Evolutionary conservation across 2,329 filamentous ascomycete species (phyloP).

Genomic region (Keithomyces neogunnii): DNA sequence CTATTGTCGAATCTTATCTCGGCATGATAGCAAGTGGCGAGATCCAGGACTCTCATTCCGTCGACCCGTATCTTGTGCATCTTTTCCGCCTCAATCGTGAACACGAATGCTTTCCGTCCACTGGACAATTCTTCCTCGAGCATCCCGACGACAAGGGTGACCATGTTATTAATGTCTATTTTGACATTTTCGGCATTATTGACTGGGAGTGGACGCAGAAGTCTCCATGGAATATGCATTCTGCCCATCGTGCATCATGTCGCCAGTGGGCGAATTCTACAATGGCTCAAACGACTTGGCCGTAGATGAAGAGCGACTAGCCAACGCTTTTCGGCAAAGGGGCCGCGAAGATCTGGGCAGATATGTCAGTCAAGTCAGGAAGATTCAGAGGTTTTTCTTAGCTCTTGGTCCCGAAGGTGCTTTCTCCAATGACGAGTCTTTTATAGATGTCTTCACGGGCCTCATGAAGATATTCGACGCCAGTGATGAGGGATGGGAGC

Average conservation of each 20-base stretch:
- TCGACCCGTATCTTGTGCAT: slow-evolving; percentile 14
- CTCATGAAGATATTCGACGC: too few species aligned
- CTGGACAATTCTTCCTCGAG: slow-evolving; percentile 29
- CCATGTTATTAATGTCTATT: slow-evolving; percentile 32
- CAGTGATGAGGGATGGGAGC: too few species aligned
- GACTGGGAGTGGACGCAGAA: slow-evolving; percentile 14
- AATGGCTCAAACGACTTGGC: slow-evolving; percentile 13
- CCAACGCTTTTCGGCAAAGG: slow-evolving; percentile 6
- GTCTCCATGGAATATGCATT: slow-evolving; percentile 21
- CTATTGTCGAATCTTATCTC: slow-evolving; percentile 14
- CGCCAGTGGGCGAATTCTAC: slow-evolving; percentile 24
- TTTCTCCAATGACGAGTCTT: too few species aligned
- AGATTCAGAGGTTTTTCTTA: slow-evolving; percentile 12
- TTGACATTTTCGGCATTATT: slow-evolving; percentile 29
- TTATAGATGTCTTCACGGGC: too few species aligned
- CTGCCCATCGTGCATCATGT: slow-evolving; percentile 25
- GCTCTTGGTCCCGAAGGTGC: slow-evolving; percentile 8
- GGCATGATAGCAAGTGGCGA: slow-evolving; percentile 17
- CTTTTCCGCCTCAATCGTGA: not conserved
- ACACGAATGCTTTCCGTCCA: slow-evolving; percentile 19
- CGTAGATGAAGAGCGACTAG: slow-evolving; percentile 8
- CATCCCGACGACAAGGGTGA: slow-evolving; percentile 38
- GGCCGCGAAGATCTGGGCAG: slow-evolving; percentile 12
- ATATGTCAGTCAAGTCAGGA: slow-evolving; percentile 9
- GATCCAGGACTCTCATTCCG: slow-evolving; percentile 10